Evolutionary conservation across 208 protist genomes (phyloP), one percentile per base, ranked within the genome.

Genomic region (Leishmania martiniquensis): DNA sequence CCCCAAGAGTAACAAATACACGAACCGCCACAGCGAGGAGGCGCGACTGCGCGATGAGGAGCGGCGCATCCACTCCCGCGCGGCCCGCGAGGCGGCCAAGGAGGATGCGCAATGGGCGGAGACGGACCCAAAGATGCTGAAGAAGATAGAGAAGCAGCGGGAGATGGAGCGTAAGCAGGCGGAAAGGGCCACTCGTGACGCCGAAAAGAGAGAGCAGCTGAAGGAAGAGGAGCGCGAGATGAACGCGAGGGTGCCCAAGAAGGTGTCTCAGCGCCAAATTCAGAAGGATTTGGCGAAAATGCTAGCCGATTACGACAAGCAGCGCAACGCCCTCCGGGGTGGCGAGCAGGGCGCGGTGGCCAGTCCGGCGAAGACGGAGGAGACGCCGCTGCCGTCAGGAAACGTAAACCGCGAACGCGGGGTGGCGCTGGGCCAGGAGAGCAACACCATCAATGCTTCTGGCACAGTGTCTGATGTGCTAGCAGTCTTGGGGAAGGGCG

Each of bases 241-340:
- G 44, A 86, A 66, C 76, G 29, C 49, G 25, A 93, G 93, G 75
- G 87, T 86, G 25, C 94, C 92, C 12, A 82, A 85, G 62, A 95
- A 97, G 77, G 91, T 97, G 4, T 76, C 85, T 0, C 76, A 93
- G 71, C 91, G 94, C 7, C 88, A 95, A 71, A 81, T 95, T 10
- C 94, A 97, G 80, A 95, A 95, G 80, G 89, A 96, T 49, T 79
- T 97, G 74, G 79, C 90, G 25, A 96, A 96, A 86, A 91, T 95
- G 90, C 71, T 93, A n/a, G 82, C 75, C 25, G 90, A 94, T 67
- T 96, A 97, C 81, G 94, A 96, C 72, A 93, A 90, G 72, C 73
- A 87, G 78, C 85, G 83, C 49, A 59, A 87, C n/a, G 73, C 79
- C 22, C 82, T 92, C 51, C 85, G 84, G 9, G 81, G 78, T 57